phyloP scores from a whole-genome alignment of 352 stramenopile species.

The Elongisporangium prolatum region DNA sequence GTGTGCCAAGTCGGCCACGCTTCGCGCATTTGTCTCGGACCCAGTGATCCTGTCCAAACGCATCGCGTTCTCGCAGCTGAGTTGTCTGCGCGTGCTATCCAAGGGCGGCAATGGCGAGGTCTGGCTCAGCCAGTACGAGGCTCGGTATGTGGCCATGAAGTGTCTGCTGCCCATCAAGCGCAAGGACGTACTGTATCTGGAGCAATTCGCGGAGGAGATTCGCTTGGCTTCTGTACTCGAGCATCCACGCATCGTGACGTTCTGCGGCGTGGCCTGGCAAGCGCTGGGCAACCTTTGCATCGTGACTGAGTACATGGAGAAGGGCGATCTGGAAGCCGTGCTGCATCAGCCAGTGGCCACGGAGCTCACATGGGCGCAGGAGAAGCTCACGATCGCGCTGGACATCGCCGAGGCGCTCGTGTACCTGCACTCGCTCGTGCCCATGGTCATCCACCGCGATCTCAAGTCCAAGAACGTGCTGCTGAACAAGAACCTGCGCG shows the following conservation, averaged over 20 bases:
- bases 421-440: slow-evolving; percentile 65
- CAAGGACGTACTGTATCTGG: slow-evolving; percentile 48
- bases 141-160: slow-evolving; percentile 75
- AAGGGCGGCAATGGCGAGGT: slow-evolving; percentile 80
- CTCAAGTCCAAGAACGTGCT: slow-evolving; percentile 76
- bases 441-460: slow-evolving; percentile 65
- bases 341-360: slow-evolving; percentile 33
- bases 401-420: slow-evolving; percentile 68
- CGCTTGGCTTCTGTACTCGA: slow-evolving; percentile 69
- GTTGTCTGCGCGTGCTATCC: slow-evolving; percentile 59
- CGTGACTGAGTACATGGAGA: slow-evolving; percentile 77
- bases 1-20: slow-evolving; percentile 43
- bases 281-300: slow-evolving; percentile 68
- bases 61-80: slow-evolving; percentile 71
- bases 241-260: slow-evolving; percentile 78
- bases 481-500: slow-evolving; percentile 48
- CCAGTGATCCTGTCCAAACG: slow-evolving; percentile 67
- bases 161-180: slow-evolving; percentile 62
- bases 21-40: slow-evolving; percentile 62
- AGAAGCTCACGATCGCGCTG: slow-evolving; percentile 54
- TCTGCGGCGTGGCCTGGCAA: slow-evolving; percentile 79
- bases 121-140: slow-evolving; percentile 75
- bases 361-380: slow-evolving; percentile 42
- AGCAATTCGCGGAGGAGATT: slow-evolving; percentile 82
- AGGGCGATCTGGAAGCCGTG: slow-evolving; percentile 59